Evolutionary conservation across 2,329 filamentous ascomycete genomes (phyloP), one percentile per base, ranked within the genome.

Genomic region (Setomelanomma holmii): DNA sequence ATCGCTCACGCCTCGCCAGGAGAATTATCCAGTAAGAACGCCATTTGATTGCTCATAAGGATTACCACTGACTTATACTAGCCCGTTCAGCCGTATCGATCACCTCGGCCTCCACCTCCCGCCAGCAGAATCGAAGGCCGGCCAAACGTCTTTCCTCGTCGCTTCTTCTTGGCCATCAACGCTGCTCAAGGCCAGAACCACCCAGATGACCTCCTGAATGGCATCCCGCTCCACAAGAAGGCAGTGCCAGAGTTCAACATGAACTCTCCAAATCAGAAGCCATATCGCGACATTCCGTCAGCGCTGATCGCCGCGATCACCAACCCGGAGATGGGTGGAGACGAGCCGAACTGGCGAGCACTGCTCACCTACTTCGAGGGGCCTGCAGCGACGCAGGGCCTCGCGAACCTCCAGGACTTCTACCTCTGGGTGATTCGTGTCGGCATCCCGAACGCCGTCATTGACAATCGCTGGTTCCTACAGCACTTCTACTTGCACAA

Each of bases 341-440:
- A 23, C 16, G n/a, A 17, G 16, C 23, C 23, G 2, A 12, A 19
- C 23, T 19, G 40, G 23, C 8, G 17, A 5, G 27, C 17, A 5
- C 23, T 43, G 3, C n/a, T 33, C 4, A 19, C 10, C 4, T 23
- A 43, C 17, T 19, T 19, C 40, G 7, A 23, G 14, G 5, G 21
- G 2, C 24, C 23, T 2, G 4, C 2, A 4, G 24, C 24, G 4
- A 20, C 17, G 14, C 2, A 30, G 16, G 21, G 21, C 2, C 8
- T 33, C 5, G 19, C 17, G 23, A 43, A 43, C 20, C 40, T 43
- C 3, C 40, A 43, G 34, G 40, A 43, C 16, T 24, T 43, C 5
- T 43, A 43, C 40, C 23, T 43, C 40, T 43, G 24, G 23, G 24
- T 43, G 10, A 33, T 16, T 3, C 40, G 23, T 17, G 40, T 43